Base-by-base conservation (phyloP, 768 basidiomycete genomes). In the Termitomyces sp. region DNA sequence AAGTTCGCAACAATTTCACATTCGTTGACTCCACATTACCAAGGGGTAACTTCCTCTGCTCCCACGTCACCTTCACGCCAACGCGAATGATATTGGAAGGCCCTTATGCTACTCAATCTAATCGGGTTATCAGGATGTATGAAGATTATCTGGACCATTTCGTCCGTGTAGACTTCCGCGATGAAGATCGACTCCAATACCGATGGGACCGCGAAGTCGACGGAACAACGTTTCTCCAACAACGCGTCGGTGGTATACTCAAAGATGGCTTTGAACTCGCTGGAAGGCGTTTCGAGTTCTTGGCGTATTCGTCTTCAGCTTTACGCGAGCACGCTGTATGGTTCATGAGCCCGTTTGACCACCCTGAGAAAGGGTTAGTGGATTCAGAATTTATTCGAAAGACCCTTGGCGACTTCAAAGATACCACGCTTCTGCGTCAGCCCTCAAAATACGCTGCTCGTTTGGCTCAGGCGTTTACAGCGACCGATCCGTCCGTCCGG, bases 401-500 rank as follows among this genome's bases (percentile, higher is more conserved):
- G 12, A 75, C 79, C 1, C 76, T 94, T 12, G 93, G 93, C 4
- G 80, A 91, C 66, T 95, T 94, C 69, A 71, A 77, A 8, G 79
- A 78, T 13, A 79, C 73, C 0, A 58, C 70, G 1, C 72, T 88
- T 11, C 74, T 86, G 35, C 72, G 70, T 49, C 76, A 73, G 24
- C 93, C 93, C 2, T 92, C 93, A 7, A 91, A 90, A 71, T 91
- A 84, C 66, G 93, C 91, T 7, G 93, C 93, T 15, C 84, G 93
- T 20, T 75, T 94, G 60, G 87, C 90, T 7, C 92, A 92, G 73
- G 90, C 90, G 0, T 93, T 95, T 67, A 91, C 90, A 0, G 87
- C 89, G 2, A 95, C 93, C 1, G 87, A 91, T 63, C 83, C 87
- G 0, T 89, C 90, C 1, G 84, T 92, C 20, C 71, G 69, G 22